Evolutionary conservation across 1,139 yeast species (phyloP).

Genomic region (Geotrichum aggregatum): DNA sequence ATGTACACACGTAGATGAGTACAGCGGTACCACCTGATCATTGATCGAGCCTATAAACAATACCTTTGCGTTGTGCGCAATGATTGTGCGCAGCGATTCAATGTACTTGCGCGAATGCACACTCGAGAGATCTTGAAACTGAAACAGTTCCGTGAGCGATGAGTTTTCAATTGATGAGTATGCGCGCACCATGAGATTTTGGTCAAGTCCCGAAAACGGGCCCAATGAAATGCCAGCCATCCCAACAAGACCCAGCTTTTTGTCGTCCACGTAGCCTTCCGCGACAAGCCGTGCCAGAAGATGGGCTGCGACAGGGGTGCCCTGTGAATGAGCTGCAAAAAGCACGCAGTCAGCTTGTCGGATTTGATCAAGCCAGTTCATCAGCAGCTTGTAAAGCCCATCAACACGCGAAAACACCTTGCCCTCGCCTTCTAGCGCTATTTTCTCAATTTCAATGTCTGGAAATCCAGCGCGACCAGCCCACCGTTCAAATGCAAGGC

Average conservation of each 20-base stretch:
- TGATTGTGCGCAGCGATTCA: conserved; percentile 59
- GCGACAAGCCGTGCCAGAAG: conserved; percentile 67
- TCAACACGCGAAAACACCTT: conserved; percentile 81
- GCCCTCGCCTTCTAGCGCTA: conserved; percentile 88
- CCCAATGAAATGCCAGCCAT: conserved; percentile 97
- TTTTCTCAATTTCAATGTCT: conserved; percentile 70
- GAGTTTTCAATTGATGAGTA: conserved; percentile 87
- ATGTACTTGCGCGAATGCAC: conserved; percentile 66
- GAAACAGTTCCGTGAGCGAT: conserved; percentile 78
- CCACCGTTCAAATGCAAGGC: conserved; percentile 68
- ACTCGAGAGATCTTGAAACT: conserved; percentile 73
- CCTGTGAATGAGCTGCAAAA: conserved; percentile 92
- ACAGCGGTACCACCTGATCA: conserved; percentile 88
- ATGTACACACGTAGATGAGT: conserved; percentile 80
- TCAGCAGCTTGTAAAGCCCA: conserved; percentile 66
- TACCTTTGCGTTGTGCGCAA: conserved; percentile 68
- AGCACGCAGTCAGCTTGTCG: conserved; percentile 77
- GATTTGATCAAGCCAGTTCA: conserved; percentile 66
- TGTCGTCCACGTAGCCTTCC: conserved; percentile 55
- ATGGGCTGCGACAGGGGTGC: conserved; percentile 85
- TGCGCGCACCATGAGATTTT: conserved; percentile 76
- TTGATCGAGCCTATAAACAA: conserved; percentile 82
- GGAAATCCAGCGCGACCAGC: conserved; percentile 54
- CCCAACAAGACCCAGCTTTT: conserved; percentile 64
- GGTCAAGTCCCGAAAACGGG: conserved; percentile 87